These are phyloP conservation scores for Myxozyma vanderwaltii DNA, from an alignment of 805 yeast species.

Conservation along the genomic window DNA sequence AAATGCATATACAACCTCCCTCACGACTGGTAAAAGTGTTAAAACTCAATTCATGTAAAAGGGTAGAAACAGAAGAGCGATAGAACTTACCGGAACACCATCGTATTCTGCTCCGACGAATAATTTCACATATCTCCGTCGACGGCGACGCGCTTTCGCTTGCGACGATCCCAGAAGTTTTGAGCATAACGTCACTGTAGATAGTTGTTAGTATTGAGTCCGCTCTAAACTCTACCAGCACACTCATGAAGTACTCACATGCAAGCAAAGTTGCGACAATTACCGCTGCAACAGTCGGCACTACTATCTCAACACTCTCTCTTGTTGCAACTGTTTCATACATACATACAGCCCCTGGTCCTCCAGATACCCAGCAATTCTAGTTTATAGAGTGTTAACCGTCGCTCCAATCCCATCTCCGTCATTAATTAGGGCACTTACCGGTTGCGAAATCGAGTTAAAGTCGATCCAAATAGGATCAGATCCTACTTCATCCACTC, in stretches of 20 bases:
- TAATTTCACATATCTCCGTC: constrained; percentile 23
- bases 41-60: background rate
- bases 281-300: constrained; percentile 30
- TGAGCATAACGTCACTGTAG: constrained; percentile 23
- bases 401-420: background rate
- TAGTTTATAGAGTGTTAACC: background rate
- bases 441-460: constrained; percentile 24
- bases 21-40: no score
- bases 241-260: constrained; percentile 4
- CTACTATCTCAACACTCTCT: constrained; percentile 15
- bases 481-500: background rate
- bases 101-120: constrained; percentile 32
- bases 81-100: constrained; percentile 27
- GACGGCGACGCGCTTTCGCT: constrained; percentile 25
- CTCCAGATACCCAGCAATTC: constrained; percentile 34
- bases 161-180: constrained; percentile 21
- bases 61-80: background rate
- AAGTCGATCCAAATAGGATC: constrained; percentile 29
- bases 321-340: constrained; percentile 1
- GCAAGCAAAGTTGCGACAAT: constrained; percentile 23
- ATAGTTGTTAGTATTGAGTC: background rate
- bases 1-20: no score
- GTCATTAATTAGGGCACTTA: background rate
- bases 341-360: constrained; percentile 23
- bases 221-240: no score